Base-by-base conservation (phyloP, 129 eudicot genomes). In the Smallanthus sonchifolius region DNA sequence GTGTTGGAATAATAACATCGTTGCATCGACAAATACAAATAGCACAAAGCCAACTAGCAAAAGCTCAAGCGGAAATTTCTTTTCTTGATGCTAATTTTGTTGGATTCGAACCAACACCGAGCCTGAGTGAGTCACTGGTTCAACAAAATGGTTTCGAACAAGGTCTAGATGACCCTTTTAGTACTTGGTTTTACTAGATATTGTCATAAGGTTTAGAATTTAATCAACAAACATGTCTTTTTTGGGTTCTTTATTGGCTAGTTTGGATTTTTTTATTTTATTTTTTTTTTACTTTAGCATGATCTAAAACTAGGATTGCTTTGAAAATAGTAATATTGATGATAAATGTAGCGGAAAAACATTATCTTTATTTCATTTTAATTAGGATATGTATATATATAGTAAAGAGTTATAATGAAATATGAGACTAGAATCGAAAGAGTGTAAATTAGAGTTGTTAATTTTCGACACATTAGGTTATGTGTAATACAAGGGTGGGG, bases 1-100 rank as follows among this genome's bases (percentile, higher is more conserved):
- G 86, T 37, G 91, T 81, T 11, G 83, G 84, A 75, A 64, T 83
- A 61, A 81, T 83, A 42, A 56, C 85, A 1, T 59, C 32, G 14
- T 63, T 86, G 52, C 82, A 83, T 38, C 73, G 51, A 67, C 64
- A 86, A 65, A 74, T 86, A 13, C 60, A 65, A 8, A 9, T 65
- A 3, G 87, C 82, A 2, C 67, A 83, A 78, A 77, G 44, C 61
- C 81, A 86, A 32, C 73, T 86, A 20, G 83, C 79, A 0, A 83
- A 80, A 77, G 57, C 83, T 10, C 77, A 51, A 49, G 90, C 83
- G 0, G 62, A 86, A 16, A 51, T 70, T 34, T 79, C 87, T 19
- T 24, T 86, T 48, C 78, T 65, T 52, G 44, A 49, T 15, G 78
- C 76, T 56, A 81, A 81, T 16, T n/a, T 56, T 39, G 54, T 44